Evolutionary conservation across 148 eudicot genomes (phyloP), one percentile per base, ranked within the genome.

Genomic region (Nyssa sinensis): DNA sequence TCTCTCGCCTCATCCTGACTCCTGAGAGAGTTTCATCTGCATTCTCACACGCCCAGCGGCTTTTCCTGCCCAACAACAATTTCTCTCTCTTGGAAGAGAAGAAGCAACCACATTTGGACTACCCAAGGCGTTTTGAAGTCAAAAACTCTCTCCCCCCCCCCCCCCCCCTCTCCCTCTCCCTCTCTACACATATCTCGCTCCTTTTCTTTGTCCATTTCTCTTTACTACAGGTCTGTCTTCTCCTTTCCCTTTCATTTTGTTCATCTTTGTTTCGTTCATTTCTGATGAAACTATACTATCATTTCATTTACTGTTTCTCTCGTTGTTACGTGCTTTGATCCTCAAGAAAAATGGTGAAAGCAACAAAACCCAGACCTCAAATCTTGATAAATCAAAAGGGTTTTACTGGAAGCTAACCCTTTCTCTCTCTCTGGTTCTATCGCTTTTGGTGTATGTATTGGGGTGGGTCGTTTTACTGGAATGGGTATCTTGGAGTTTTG

Each of bases 401-500:
- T 49, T 69, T 29, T 29, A 3, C 39, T 5, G 11, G 16, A 69
- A 67, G 21, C 57, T 63, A 8, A 63, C 39, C 16, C 11, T 39
- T 7, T 39, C 7, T 19, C 17, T 44, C 19, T 44, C 3, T 41
- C n/a, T n/a, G n/a, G 25, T 61, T 7, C 68, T 27, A 64, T 32
- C 7, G 8, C 17, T 25, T 32, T 39, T 29, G 37, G 35, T 70
- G 3, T 58, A 24, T 57, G 24, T 9, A 0, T 30, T 9, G 1
- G 51, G 65, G 32, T 27, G 16, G 55, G 64, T 58, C 24, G 47
- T 71, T 35, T n/a, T 61, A 34, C 27, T 60, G 57, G 37, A 33
- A 72, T 72, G 75, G 75, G 34, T 61, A 24, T 72, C 25, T 39
- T 60, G 32, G 66, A 72, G 27, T 59, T 71, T 4, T 71, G 64